Evolutionary conservation across 2,329 filamentous ascomycete genomes (phyloP), one percentile per base, ranked within the genome.

Genomic region (Hypoxylon rubiginosum): DNA sequence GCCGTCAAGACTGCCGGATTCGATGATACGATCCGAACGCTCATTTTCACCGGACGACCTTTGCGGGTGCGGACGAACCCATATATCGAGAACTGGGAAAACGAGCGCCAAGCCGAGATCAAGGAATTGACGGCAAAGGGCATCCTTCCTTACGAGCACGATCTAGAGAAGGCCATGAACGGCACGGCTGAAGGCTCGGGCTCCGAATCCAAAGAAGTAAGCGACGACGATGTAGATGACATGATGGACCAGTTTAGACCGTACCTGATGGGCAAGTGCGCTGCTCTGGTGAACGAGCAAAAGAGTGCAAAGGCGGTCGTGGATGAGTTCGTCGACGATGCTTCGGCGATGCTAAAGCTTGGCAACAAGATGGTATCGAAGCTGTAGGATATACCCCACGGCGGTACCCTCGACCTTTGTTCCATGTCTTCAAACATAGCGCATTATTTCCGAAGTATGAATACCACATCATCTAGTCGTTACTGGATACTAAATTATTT

Each of bases 21-120:
- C 80, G 94, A 98, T 82, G 96, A 99, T 82, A 99, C 97, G 77
- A 84, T 98, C 79, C 92, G 93, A 78, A 99, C 96, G 53, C 93
- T 98, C 80, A 99, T 99, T 84, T 99, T 98, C 88, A 99, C 96
- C 62, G 96, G 96, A 60, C 92, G 96, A 63, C 96, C 96, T 36
- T 86, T 99, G 78, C 93, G 96, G 72, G 96, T 99, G 64, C 91
- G 94, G 79, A 96, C 88, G 78, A 99, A 98, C 84, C 81, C 91
- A 6, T 99, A 99, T 82, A 98, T 99, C 77, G 80, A 89, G 77
- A 92, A 97, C 86, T 99, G 96, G 96, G 95, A 99, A 84, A 91
- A 91, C 75, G 96, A 98, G 85, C 92, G 96, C 73, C 85, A 87
- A 72, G 83, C 88, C 41, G 96, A 99, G 86, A 97, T 99, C 81